phyloP scores from a whole-genome alignment of 2,329 filamentous ascomycete species.

The Shiraia sp. region DNA sequence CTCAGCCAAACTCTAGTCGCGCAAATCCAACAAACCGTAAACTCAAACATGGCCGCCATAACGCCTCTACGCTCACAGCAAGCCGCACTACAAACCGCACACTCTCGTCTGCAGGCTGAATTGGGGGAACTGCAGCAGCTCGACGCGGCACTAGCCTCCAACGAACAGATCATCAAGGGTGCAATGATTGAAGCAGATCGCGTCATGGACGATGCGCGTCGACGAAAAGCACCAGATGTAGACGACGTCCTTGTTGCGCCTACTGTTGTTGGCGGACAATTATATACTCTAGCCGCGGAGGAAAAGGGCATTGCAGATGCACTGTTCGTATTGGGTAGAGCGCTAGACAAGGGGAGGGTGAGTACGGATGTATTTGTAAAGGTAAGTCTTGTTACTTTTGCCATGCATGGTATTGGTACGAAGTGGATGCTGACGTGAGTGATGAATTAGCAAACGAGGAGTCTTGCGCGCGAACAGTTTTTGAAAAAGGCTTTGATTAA shows the following conservation, averaged over 20 bases:
- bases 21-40: slow-evolving; percentile 69
- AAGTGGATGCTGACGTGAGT: no score
- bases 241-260: slow-evolving; percentile 93
- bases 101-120: slow-evolving; percentile 73
- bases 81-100: slow-evolving; percentile 71
- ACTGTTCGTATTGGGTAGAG: slow-evolving; percentile 78
- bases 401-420: no score
- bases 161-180: slow-evolving; percentile 77
- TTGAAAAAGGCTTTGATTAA: slow-evolving; percentile 78
- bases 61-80: slow-evolving; percentile 79
- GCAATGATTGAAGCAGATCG: slow-evolving; percentile 77
- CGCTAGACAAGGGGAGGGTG: slow-evolving; percentile 73
- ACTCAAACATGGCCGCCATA: slow-evolving; percentile 75
- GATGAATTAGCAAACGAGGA: slow-evolving; percentile 67
- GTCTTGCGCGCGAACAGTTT: slow-evolving; percentile 78
- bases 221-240: slow-evolving; percentile 72
- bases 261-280: slow-evolving; percentile 87
- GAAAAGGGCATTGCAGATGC: slow-evolving; percentile 85
- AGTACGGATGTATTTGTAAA: slow-evolving; percentile 75
- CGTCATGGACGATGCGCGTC: slow-evolving; percentile 73
- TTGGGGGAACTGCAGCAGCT: slow-evolving; percentile 71
- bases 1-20: slow-evolving; percentile 71
- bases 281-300: slow-evolving; percentile 87
- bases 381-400: slow-evolving; percentile 55
- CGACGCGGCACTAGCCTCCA: slow-evolving; percentile 71